phyloP scores from a whole-genome alignment of 2,329 filamentous ascomycete genomes.

The Sclerotinia minor region DNA sequence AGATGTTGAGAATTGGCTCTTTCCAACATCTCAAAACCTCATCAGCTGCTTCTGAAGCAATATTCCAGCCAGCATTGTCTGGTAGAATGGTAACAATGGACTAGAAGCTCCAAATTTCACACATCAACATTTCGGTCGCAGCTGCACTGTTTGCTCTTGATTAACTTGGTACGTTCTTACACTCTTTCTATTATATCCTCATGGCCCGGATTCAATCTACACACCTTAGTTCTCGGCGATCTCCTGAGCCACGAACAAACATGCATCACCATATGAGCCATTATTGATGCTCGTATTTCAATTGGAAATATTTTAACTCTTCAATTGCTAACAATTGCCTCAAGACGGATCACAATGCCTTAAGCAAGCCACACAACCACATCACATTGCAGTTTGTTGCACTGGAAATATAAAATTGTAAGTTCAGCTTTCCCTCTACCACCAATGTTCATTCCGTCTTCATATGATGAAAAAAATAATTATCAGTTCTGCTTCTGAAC shows the following conservation, averaged over 20 bases:
- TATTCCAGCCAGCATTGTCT: not conserved
- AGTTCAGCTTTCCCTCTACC: conserved; percentile 6
- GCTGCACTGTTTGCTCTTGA: not conserved
- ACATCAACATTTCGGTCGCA: not conserved
- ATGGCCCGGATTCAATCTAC: conserved; percentile 24
- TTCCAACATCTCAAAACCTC: not conserved
- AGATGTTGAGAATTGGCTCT: not conserved
- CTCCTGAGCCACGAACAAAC: conserved; percentile 49
- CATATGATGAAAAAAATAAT: conserved; percentile 64
- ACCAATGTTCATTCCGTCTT: conserved; percentile 30
- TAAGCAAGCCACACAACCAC: not conserved
- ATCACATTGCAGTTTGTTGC: not conserved
- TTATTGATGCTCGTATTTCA: conserved; percentile 6
- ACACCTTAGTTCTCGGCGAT: conserved; percentile 39
- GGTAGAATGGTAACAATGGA: not conserved
- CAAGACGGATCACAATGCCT: conserved; percentile 7
- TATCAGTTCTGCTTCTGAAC: conserved; percentile 78
- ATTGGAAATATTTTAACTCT: conserved; percentile 27
- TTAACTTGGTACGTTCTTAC: conserved; percentile 32
- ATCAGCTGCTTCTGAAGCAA: conserved; percentile 15
- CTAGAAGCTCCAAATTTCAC: not conserved
- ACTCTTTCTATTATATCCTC: conserved; percentile 18
- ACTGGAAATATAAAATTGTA: not conserved
- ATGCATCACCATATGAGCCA: conserved; percentile 77
- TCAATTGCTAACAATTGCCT: conserved; percentile 30